Evolutionary conservation across 495 filamentous ascomycete genomes (phyloP).

Genomic region (Neurospora sp.): DNA sequence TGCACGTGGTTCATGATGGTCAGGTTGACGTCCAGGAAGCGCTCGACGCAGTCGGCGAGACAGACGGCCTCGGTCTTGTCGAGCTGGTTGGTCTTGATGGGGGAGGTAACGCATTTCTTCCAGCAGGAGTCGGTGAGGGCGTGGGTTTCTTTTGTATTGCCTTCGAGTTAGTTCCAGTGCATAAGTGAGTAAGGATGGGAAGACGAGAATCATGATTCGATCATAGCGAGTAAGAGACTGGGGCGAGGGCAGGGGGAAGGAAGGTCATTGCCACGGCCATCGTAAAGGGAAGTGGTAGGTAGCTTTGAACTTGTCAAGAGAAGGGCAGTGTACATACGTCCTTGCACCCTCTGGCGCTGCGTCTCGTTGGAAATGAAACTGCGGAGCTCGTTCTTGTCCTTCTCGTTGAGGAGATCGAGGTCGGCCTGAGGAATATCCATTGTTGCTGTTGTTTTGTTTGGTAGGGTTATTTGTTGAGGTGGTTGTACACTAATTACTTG

Average conservation of each 20-base stretch:
- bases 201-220: too few species aligned
- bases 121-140: conserved; percentile 80
- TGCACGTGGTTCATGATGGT: conserved; percentile 73
- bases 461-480: background rate
- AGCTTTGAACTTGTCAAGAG: background rate
- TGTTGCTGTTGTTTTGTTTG: conserved; percentile 8
- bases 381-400: conserved; percentile 79
- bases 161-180: too few species aligned
- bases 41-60: conserved; percentile 81
- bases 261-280: too few species aligned
- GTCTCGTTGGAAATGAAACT: conserved; percentile 69
- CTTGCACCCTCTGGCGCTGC: conserved; percentile 71
- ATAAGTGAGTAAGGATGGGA: too few species aligned
- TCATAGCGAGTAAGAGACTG: too few species aligned
- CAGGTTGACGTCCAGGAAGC: conserved; percentile 82
- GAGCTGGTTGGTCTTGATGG: conserved; percentile 52
- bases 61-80: conserved; percentile 70
- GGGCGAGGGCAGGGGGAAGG: too few species aligned
- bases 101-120: conserved; percentile 69
- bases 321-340: conserved; percentile 42
- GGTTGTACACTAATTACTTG: background rate
- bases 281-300: background rate
- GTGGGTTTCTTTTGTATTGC: too few species aligned
- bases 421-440: conserved; percentile 44
- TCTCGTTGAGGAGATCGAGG: conserved; percentile 62